Percentiles rank a stretch among this genome's conserved stretches.
Conservation (phyloP, 202 grass and related monocot genomes). For the Eragrostis tef region DNA sequence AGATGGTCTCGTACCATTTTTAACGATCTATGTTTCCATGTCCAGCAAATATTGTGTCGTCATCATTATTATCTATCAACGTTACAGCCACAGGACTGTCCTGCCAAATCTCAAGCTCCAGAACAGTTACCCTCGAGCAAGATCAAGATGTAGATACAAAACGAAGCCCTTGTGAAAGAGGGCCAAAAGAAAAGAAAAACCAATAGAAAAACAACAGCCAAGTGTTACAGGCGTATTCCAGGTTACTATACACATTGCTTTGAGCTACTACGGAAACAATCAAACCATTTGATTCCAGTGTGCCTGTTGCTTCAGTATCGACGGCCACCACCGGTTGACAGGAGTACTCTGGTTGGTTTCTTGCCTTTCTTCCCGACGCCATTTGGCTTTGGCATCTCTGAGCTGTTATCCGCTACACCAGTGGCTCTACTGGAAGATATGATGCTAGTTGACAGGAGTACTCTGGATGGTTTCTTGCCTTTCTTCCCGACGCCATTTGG, state of each 20-base stretch:
- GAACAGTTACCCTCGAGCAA: not conserved
- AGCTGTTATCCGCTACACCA: slow-evolving; percentile 42
- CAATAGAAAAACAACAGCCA: not conserved
- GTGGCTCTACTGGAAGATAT: slow-evolving; percentile 55
- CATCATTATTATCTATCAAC: not conserved
- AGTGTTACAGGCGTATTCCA: slow-evolving; percentile 33
- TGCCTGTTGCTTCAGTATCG: slow-evolving; percentile 55
- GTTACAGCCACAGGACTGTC: not conserved
- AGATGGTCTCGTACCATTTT: not conserved
- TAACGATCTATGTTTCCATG: too few species aligned
- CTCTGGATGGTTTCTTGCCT: slow-evolving; percentile 76
- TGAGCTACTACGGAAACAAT: slow-evolving; percentile 31
- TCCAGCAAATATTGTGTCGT: not conserved
- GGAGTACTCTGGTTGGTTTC: slow-evolving; percentile 72
- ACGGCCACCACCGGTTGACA: slow-evolving; percentile 76
- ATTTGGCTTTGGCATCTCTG: slow-evolving; percentile 57
- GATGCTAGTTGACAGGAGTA: slow-evolving; percentile 84
- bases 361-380: slow-evolving; percentile 75
- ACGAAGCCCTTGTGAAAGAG: not conserved
- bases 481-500: slow-evolving; percentile 67
- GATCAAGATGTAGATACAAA: slow-evolving; percentile 28
- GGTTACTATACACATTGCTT: slow-evolving; percentile 35
- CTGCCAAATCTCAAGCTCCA: not conserved
- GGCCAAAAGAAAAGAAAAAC: not conserved
- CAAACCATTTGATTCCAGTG: not conserved